Percentiles rank a stretch among this genome's conserved stretches.
Evolutionary conservation across 495 filamentous ascomycete genomes (phyloP).

Genomic region (Cercophora scortea): DNA sequence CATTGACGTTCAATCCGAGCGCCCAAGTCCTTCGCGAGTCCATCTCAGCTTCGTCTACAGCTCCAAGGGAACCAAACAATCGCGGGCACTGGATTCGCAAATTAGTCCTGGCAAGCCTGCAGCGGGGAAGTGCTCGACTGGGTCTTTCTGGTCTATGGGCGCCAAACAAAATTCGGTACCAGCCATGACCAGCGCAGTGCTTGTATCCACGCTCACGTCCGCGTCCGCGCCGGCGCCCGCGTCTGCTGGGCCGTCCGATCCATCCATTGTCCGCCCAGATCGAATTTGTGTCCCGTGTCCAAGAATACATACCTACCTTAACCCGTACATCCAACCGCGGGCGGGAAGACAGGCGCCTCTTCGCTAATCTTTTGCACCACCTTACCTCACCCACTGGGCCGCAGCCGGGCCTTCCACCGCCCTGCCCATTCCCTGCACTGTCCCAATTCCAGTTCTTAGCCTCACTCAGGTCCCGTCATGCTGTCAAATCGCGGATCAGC

Average conservation of each 20-base stretch:
- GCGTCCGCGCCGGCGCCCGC: slow-evolving; percentile 6
- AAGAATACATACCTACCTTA: slow-evolving; percentile 7
- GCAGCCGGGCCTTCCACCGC: slow-evolving; percentile 4
- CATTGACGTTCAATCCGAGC: slow-evolving; percentile 11
- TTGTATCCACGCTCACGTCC: not conserved
- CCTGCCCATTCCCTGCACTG: slow-evolving; percentile 5
- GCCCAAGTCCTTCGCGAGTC: not conserved
- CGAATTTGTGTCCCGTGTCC: slow-evolving; percentile 12
- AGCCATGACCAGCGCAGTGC: not conserved
- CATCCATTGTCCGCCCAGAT: slow-evolving; percentile 20
- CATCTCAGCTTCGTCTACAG: slow-evolving; percentile 5
- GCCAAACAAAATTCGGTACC: slow-evolving; percentile 12
- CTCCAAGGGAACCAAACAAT: slow-evolving; percentile 11
- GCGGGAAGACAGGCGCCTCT: slow-evolving; percentile 12
- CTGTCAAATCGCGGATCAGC: slow-evolving; percentile 20
- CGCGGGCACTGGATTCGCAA: slow-evolving; percentile 7
- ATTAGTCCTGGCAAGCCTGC: not conserved
- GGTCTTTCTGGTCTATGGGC: slow-evolving; percentile 1
- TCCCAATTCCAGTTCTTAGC: slow-evolving; percentile 3
- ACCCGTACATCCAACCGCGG: not conserved
- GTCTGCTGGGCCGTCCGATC: slow-evolving; percentile 1
- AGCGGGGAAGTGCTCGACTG: not conserved
- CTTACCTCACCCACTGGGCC: slow-evolving; percentile 9
- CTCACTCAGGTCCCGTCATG: not conserved
- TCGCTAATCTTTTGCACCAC: slow-evolving; percentile 25